Conservation (phyloP, 768 basidiomycete species). For the Mycena latifolia region DNA sequence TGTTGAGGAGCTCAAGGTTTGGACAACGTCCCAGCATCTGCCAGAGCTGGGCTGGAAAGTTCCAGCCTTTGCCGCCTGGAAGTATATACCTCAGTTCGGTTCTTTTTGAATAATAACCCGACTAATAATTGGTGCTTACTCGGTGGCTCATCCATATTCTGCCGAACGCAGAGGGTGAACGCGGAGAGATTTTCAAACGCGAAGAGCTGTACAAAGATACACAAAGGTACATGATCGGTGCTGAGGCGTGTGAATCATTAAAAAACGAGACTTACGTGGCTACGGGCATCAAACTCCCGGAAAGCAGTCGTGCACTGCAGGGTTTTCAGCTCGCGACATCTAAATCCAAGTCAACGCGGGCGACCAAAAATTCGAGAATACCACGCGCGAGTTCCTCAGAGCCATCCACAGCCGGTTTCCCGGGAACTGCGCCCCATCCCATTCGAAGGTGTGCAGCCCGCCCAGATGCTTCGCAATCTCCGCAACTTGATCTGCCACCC, state of each 20-base stretch:
- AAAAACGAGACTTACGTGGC: neutral
- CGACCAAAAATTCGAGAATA: neutral
- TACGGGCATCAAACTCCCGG: neutral
- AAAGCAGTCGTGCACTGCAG: neutral
- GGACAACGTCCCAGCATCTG: neutral
- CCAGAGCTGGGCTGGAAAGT: neutral
- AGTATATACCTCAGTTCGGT: too few relatives aligned
- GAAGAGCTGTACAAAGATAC: too few relatives aligned
- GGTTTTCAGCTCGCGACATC: too few relatives aligned
- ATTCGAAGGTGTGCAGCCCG: neutral
- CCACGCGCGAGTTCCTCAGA: neutral
- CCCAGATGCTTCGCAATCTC: neutral
- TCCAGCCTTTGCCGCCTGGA: neutral
- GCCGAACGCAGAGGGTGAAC: neutral
- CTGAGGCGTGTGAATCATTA: too few relatives aligned
- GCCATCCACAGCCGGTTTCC: neutral
- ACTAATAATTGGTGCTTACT: neutral
- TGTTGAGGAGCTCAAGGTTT: neutral
- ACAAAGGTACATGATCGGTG: too few relatives aligned
- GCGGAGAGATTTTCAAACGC: neutral
- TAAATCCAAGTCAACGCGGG: too few relatives aligned
- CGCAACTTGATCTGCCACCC: neutral
- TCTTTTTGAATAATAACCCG: neutral
- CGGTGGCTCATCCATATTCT: neutral
- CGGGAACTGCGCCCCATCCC: neutral